A percentile compares a stretch with the other conserved stretches of the same genome.
phyloP scores from a whole-genome alignment of 345 rosid species.

The Rhodomyrtus tomentosa region DNA sequence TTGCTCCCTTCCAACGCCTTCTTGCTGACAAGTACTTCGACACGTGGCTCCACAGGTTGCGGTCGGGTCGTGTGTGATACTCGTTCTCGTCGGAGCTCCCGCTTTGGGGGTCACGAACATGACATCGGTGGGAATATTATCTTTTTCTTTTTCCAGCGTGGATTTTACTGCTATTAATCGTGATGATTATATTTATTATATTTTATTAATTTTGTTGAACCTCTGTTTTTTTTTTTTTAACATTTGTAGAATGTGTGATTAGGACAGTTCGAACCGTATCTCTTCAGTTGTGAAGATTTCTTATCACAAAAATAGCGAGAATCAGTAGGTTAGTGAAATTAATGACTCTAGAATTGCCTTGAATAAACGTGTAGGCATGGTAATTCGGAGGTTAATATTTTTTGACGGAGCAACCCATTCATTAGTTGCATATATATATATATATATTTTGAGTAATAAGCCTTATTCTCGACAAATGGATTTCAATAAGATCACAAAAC shows the following conservation, averaged over 20 bases:
- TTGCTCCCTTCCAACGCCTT: neutral
- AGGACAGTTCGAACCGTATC: neutral
- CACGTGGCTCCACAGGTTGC: neutral
- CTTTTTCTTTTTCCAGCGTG: neutral
- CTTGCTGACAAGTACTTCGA: neutral
- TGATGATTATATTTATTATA: neutral
- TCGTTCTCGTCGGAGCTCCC: neutral
- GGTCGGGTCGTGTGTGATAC: neutral
- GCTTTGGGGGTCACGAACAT: neutral
- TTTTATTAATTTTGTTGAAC: neutral
- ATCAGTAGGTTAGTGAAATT: neutral
- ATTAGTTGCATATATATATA: too few relatives aligned
- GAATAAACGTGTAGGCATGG: neutral
- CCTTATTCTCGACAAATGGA: accelerated
- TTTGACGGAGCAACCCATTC: neutral
- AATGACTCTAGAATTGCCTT: neutral
- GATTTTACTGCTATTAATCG: neutral
- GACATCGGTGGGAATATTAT: neutral
- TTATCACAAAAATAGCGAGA: neutral
- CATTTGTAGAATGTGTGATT: neutral
- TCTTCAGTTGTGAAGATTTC: neutral
- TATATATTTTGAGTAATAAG: neutral
- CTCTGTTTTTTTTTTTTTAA: too few relatives aligned
- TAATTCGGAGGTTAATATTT: neutral
- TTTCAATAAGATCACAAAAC: accelerated